phyloP scores from a whole-genome alignment of 768 basidiomycete genomes.

The Russula olivacea region DNA sequence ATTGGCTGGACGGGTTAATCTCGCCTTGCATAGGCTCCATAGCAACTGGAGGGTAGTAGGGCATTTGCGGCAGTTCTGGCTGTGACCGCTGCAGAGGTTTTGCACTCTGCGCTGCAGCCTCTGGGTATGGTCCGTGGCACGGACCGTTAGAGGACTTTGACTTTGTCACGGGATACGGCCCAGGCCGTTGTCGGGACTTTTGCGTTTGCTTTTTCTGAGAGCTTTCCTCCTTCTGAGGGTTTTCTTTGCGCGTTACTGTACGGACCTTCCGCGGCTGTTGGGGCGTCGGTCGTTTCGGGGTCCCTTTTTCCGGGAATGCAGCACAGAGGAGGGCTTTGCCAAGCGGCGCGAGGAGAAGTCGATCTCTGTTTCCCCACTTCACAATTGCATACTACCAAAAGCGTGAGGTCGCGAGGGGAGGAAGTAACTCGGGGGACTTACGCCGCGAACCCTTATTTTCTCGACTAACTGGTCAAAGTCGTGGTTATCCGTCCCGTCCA shows the following conservation, averaged over 20 bases:
- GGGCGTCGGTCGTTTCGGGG: not conserved
- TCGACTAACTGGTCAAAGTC: not conserved
- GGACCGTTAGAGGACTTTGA: not conserved
- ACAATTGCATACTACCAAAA: slow-evolving; percentile 9
- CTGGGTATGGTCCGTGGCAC: not conserved
- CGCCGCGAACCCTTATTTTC: not conserved
- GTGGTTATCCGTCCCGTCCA: not conserved
- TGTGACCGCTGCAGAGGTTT: not conserved
- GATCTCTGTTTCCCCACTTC: not conserved
- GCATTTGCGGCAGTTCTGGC: not conserved
- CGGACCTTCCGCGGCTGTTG: not conserved
- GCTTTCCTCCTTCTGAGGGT: not conserved
- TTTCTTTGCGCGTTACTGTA: not conserved
- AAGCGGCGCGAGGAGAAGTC: slow-evolving; percentile 13
- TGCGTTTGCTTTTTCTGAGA: not conserved
- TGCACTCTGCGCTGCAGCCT: too few relatives aligned
- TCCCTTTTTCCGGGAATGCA: slow-evolving; percentile 1
- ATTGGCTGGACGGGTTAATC: too few relatives aligned
- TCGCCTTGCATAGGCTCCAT: not conserved
- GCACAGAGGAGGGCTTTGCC: not conserved
- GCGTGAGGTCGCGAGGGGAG: not conserved
- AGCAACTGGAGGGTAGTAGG: not conserved
- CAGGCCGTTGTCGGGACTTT: too few relatives aligned
- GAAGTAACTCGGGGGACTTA: not conserved
- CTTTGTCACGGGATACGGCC: not conserved